Conservation (phyloP, 2,329 filamentous ascomycete species). For the Apiospora marii region DNA sequence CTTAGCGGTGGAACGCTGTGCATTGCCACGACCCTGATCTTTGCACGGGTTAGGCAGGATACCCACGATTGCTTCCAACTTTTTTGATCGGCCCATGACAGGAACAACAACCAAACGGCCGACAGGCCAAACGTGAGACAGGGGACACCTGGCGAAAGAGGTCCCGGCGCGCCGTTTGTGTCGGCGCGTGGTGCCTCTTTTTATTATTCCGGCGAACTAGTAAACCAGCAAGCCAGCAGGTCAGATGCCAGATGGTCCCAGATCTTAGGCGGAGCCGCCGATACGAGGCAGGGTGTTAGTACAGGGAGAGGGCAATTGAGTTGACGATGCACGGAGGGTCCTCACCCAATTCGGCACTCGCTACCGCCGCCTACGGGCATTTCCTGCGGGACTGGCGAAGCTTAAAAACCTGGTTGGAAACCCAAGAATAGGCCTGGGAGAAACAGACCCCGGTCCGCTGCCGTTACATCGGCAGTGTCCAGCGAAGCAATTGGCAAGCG, state of each 20-base stretch:
- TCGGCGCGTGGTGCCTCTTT: not conserved
- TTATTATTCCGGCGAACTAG: not conserved
- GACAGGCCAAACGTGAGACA: not conserved
- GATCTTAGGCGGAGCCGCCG: not conserved
- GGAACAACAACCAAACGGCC: not conserved
- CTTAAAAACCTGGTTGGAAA: constrained; percentile 5
- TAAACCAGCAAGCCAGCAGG: not conserved
- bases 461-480: constrained; percentile 1
- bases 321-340: constrained; percentile 17
- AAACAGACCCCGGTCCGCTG: not conserved
- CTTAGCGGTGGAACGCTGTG: not conserved
- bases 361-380: not conserved
- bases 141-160: not conserved
- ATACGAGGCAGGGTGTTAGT: not conserved
- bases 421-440: not conserved
- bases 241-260: not conserved
- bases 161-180: not conserved
- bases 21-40: constrained; percentile 21
- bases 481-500: not conserved
- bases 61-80: not conserved
- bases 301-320: not conserved
- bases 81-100: not conserved
- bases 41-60: not conserved
- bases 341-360: not conserved
- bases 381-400: not conserved